phyloP scores from a whole-genome alignment of 2,329 filamentous ascomycete species.

The Verticillium albo-atrum region DNA sequence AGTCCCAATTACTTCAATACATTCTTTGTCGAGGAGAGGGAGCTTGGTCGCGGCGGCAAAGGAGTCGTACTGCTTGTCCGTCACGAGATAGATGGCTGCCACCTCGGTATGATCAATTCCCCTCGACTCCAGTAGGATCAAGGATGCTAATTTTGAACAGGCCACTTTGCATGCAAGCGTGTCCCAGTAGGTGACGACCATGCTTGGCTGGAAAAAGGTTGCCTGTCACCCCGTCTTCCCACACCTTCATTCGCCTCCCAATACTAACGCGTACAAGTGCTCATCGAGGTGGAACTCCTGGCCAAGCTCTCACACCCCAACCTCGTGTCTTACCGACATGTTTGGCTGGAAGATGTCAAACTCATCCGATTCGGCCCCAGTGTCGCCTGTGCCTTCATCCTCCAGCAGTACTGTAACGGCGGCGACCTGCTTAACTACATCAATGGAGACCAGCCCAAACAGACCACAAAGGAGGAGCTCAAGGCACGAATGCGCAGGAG shows the following conservation, averaged over 20 bases:
- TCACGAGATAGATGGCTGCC: slow-evolving; percentile 85
- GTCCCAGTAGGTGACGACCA: slow-evolving; percentile 95
- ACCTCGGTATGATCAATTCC: slow-evolving; percentile 58
- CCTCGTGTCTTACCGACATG: slow-evolving; percentile 92
- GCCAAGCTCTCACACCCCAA: slow-evolving; percentile 92
- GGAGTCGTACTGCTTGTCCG: slow-evolving; percentile 92
- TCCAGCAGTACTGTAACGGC: slow-evolving; percentile 95
- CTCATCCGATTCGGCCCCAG: slow-evolving; percentile 83
- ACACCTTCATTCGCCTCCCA: neutral
- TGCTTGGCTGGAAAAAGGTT: slow-evolving; percentile 82
- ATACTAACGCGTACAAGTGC: slow-evolving; percentile 36
- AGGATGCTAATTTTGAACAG: slow-evolving; percentile 11
- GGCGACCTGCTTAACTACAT: slow-evolving; percentile 89
- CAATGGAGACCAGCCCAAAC: slow-evolving; percentile 59
- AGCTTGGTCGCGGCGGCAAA: slow-evolving; percentile 86
- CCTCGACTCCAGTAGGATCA: neutral
- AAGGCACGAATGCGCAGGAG: slow-evolving; percentile 82
- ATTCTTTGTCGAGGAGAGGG: slow-evolving; percentile 86
- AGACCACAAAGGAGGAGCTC: slow-evolving; percentile 73
- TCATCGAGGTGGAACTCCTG: slow-evolving; percentile 88
- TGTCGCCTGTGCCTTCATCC: slow-evolving; percentile 91
- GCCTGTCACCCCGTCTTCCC: neutral
- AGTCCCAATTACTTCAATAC: slow-evolving; percentile 88
- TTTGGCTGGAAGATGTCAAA: slow-evolving; percentile 89
- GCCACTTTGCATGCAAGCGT: slow-evolving; percentile 93